A percentile compares a stretch with the other conserved stretches of the same genome.
phyloP scores from a whole-genome alignment of 2,329 filamentous ascomycete species.

The Cryphonectria carpinicola region DNA sequence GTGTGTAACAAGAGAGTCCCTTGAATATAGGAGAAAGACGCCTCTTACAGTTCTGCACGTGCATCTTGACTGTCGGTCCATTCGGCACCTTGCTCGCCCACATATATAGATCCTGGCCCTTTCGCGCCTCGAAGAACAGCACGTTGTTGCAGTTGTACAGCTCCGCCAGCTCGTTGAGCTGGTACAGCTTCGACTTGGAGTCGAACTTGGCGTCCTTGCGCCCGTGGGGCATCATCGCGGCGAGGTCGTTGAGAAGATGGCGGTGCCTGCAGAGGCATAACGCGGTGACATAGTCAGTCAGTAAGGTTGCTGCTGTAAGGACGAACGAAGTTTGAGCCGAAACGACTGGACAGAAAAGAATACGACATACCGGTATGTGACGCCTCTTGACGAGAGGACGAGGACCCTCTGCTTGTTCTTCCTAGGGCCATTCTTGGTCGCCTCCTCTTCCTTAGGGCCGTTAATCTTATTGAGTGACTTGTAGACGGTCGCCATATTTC shows the following conservation, averaged over 20 bases:
- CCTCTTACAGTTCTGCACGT: slow-evolving; percentile 73
- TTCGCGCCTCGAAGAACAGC: slow-evolving; percentile 93
- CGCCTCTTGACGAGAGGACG: slow-evolving; percentile 88
- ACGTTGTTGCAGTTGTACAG: slow-evolving; percentile 89
- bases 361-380: slow-evolving; percentile 74
- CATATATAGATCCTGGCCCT: slow-evolving; percentile 91
- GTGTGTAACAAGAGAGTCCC: neutral
- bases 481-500: slow-evolving; percentile 72
- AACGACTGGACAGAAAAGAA: neutral
- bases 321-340: neutral
- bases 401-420: slow-evolving; percentile 79
- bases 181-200: slow-evolving; percentile 85
- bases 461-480: slow-evolving; percentile 70
- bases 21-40: slow-evolving; percentile 28
- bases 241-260: slow-evolving; percentile 88
- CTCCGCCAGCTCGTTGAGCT: slow-evolving; percentile 75
- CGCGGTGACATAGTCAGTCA: slow-evolving; percentile 8
- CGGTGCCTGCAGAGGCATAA: slow-evolving; percentile 67
- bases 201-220: slow-evolving; percentile 97
- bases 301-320: neutral
- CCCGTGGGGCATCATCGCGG: slow-evolving; percentile 85
- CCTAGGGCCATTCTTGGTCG: slow-evolving; percentile 51
- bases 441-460: slow-evolving; percentile 50
- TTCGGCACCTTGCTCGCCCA: slow-evolving; percentile 93
- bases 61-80: slow-evolving; percentile 64